phyloP scores from a whole-genome alignment of 2,329 filamentous ascomycete species.

The Hyphodiscus sp. region DNA sequence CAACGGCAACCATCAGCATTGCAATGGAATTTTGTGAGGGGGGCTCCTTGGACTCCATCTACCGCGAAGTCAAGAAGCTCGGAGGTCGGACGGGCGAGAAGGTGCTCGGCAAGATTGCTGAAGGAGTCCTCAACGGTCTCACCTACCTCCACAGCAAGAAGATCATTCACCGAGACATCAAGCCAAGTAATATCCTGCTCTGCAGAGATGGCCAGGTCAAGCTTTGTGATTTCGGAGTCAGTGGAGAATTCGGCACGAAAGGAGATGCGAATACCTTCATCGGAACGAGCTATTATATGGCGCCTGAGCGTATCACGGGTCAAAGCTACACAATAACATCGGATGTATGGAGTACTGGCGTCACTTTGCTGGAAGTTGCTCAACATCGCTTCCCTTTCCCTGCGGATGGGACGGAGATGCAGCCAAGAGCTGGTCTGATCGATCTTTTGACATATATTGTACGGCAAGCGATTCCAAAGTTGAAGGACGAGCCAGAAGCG shows the following conservation, averaged over 20 bases:
- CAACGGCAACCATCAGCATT: slow-evolving; percentile 95
- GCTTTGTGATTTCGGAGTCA: slow-evolving; percentile 96
- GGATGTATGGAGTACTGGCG: slow-evolving; percentile 95
- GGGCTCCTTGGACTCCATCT: slow-evolving; percentile 91
- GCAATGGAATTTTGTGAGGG: slow-evolving; percentile 99
- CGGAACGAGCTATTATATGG: slow-evolving; percentile 99
- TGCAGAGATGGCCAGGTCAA: slow-evolving; percentile 92
- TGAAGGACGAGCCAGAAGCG: slow-evolving; percentile 89
- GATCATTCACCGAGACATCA: slow-evolving; percentile 98
- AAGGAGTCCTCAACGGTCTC: slow-evolving; percentile 86
- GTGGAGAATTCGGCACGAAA: slow-evolving; percentile 96
- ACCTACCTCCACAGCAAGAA: slow-evolving; percentile 94
- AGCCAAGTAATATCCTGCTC: slow-evolving; percentile 92
- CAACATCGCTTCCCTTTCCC: slow-evolving; percentile 98
- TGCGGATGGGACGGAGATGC: slow-evolving; percentile 91
- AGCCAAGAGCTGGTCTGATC: slow-evolving; percentile 85
- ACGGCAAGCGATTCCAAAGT: slow-evolving; percentile 84
- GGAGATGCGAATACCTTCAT: slow-evolving; percentile 99
- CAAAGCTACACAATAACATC: slow-evolving; percentile 98
- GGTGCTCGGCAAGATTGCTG: slow-evolving; percentile 91
- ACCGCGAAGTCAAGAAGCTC: slow-evolving; percentile 93
- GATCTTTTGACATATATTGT: slow-evolving; percentile 97
- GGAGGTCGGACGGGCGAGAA: slow-evolving; percentile 95
- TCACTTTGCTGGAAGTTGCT: slow-evolving; percentile 97
- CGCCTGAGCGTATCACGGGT: slow-evolving; percentile 93